Evolutionary conservation across 2,329 filamentous ascomycete species (phyloP), one percentile per base, ranked within the genome.

Genomic region (Botrytis aclada): DNA sequence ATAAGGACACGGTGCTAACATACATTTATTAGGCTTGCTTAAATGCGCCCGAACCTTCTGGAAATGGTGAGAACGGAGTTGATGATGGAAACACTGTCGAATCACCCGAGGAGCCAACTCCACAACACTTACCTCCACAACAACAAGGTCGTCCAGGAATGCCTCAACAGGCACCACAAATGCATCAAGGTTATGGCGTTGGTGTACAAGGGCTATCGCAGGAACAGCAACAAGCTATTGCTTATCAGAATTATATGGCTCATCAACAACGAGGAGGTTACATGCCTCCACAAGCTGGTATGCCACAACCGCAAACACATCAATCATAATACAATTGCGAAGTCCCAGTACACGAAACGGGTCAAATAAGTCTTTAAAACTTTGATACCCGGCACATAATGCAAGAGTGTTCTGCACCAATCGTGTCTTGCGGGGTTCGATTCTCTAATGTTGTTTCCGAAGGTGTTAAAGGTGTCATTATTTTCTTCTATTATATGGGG

Each of bases 21-120:
- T 69, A 4, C 71, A 67, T 54, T 78, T 98, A 69, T 54, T 79
- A 98, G 95, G 95, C 96, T 69, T 99, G 96, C 82, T 85, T 99
- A 75, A 99, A 99, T 83, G 96, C 96, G 32, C 96, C 96, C 60
- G 96, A 99, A 83, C 95, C 95, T 69, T 87, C 91, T 37, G 88
- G 90, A 47, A 93, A 93, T 80, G 90, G 90, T 80, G 93, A 97
- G 81, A 94, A 94, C 78, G 92, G 92, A 69, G 91, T 93, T 75
- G 92, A 95, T 76, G 91, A 92, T 76, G 84, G 86, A 75, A 92
- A 92, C 78, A 89, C 92, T 76, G 92, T 94, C 80, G 94, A 98
- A 77, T 97, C 95, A 2, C 95, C 95, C 71, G 96, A 98, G 83
- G 96, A 98, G 82, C 90, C 94, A 74, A 84, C 90, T 76, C 90